Evolutionary conservation across 169 alveolate species (phyloP).

Genomic region (Fabrea salina): DNA sequence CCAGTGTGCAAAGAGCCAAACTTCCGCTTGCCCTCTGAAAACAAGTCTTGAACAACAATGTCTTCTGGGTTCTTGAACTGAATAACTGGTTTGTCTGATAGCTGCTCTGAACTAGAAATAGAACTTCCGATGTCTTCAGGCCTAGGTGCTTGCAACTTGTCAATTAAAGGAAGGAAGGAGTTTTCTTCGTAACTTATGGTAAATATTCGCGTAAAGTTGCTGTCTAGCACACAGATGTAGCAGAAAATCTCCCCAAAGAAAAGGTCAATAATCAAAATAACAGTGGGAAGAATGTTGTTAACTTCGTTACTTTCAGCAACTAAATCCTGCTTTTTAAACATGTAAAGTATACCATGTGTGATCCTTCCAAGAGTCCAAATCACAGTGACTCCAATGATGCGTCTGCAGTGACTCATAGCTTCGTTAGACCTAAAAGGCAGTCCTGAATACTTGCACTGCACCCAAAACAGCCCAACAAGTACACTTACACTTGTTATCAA

Average conservation of each 20-base stretch:
- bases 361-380: slow-evolving; percentile 18
- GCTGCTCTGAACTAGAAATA: too few relatives aligned
- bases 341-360: background rate
- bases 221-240: background rate
- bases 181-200: too few relatives aligned
- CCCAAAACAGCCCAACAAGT: background rate
- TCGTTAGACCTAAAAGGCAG: background rate
- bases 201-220: background rate
- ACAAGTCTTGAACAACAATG: too few relatives aligned
- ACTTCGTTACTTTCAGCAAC: background rate
- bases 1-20: background rate
- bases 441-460: slow-evolving; percentile 18
- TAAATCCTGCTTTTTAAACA: background rate
- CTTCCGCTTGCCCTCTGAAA: background rate
- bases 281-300: background rate
- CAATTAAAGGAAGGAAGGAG: background rate
- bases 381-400: background rate
- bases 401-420: background rate
- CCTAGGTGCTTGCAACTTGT: background rate
- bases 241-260: background rate
- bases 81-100: too few relatives aligned
- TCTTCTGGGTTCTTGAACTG: too few relatives aligned
- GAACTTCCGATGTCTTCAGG: too few relatives aligned
- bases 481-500: background rate
- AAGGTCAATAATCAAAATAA: background rate